phyloP scores from a whole-genome alignment of 208 protist genomes.

The Crithidia expoeki region DNA sequence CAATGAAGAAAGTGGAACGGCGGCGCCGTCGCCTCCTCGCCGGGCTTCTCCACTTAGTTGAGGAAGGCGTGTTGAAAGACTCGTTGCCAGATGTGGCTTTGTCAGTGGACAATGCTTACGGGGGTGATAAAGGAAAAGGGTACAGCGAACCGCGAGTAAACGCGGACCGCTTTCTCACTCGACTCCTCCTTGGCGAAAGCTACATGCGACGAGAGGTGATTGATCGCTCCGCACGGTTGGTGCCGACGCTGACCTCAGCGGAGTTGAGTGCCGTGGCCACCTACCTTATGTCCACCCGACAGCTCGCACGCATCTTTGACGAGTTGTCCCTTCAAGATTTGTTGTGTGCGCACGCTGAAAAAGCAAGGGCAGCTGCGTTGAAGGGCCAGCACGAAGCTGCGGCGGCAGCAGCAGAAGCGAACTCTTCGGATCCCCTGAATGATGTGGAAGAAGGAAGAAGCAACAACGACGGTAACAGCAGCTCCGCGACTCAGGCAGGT shows the following conservation, averaged over 20 bases:
- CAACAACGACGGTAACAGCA: neutral
- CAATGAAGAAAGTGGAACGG: conserved; percentile 51
- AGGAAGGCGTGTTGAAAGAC: conserved; percentile 51
- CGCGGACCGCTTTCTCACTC: conserved; percentile 46
- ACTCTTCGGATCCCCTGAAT: too few relatives aligned
- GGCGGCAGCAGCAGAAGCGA: too few relatives aligned
- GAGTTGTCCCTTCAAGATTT: conserved; percentile 49
- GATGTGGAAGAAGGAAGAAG: neutral
- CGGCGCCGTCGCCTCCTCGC: conserved; percentile 64
- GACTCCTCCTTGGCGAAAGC: conserved; percentile 51
- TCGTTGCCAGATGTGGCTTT: conserved; percentile 28
- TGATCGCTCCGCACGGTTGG: conserved; percentile 69
- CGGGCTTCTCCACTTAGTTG: conserved; percentile 55
- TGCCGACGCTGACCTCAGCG: conserved; percentile 38
- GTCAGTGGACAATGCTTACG: neutral
- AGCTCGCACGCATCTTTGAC: conserved; percentile 63
- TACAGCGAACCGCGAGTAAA: conserved; percentile 24
- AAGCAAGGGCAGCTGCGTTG: neutral
- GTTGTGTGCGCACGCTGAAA: conserved; percentile 12
- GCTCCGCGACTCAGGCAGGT: neutral
- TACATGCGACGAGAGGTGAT: conserved; percentile 58
- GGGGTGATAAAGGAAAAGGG: neutral
- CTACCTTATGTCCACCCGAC: conserved; percentile 58
- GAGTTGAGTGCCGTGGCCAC: conserved; percentile 54
- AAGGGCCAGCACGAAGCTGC: neutral